phyloP scores from a whole-genome alignment of 2,329 filamentous ascomycete species.

The Pleomassaria siparia region DNA sequence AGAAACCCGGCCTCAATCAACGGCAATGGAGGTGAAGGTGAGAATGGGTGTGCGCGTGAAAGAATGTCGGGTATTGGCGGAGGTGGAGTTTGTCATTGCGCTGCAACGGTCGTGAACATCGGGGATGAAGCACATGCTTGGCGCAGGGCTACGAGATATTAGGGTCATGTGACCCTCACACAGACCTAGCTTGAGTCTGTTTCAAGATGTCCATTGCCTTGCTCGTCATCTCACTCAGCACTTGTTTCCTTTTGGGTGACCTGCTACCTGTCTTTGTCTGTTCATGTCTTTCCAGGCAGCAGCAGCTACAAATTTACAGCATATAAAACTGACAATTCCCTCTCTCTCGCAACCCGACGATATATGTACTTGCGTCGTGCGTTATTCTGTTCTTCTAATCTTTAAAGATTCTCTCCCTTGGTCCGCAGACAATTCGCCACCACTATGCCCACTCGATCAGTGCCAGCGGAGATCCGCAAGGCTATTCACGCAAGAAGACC shows the following conservation, averaged over 20 bases:
- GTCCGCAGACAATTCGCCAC: background rate
- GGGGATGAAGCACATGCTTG: background rate
- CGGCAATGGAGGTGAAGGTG: background rate
- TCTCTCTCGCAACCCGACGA: background rate
- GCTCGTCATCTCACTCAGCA: too few species aligned
- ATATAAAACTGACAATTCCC: background rate
- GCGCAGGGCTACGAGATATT: background rate
- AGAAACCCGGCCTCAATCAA: background rate
- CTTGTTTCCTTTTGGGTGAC: too few species aligned
- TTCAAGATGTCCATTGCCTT: too few species aligned
- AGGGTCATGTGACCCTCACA: background rate
- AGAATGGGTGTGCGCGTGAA: background rate
- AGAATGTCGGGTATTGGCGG: background rate
- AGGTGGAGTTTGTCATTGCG: background rate
- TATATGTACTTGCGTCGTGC: background rate
- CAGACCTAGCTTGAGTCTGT: background rate
- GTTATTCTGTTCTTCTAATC: background rate
- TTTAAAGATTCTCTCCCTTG: background rate
- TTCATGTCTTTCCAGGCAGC: constrained; percentile 5
- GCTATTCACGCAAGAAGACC: background rate
- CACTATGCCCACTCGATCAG: background rate
- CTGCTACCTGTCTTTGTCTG: too few species aligned
- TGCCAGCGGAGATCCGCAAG: background rate
- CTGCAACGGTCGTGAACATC: background rate
- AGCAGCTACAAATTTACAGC: background rate